Conservation (phyloP, 2,329 filamentous ascomycete species). For the Ophiocordyceps camponoti-floridani region DNA sequence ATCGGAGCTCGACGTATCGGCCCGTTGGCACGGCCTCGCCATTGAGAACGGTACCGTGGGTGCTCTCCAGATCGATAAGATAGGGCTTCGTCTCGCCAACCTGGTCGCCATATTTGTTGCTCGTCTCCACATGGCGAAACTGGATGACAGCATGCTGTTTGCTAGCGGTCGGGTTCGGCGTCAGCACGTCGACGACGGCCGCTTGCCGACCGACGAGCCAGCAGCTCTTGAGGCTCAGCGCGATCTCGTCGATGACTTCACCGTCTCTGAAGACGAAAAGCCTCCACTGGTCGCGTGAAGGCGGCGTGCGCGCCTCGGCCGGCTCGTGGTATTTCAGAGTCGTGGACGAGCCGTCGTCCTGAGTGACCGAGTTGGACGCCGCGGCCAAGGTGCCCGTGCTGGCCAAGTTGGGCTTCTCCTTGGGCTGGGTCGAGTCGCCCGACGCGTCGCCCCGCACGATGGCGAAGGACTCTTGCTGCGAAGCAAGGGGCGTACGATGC, state of each 20-base stretch:
- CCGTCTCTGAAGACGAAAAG: conserved; percentile 82
- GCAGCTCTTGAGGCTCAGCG: conserved; percentile 59
- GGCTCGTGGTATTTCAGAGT: conserved; percentile 95
- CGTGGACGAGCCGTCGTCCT: conserved; percentile 56
- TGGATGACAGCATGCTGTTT: conserved; percentile 94
- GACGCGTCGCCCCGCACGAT: conserved; percentile 24
- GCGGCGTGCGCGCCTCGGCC: conserved; percentile 74
- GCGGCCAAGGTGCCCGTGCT: conserved; percentile 70
- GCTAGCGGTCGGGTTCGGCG: conserved; percentile 83
- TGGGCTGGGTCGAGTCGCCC: conserved; percentile 32
- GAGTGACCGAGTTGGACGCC: conserved; percentile 60
- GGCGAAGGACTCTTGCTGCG: conserved; percentile 42
- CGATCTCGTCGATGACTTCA: conserved; percentile 66
- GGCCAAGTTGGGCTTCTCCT: conserved; percentile 78
- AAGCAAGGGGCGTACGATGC: conserved; percentile 33
- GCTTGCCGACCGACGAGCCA: conserved; percentile 79
- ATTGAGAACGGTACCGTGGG: conserved; percentile 78
- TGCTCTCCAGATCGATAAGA: conserved; percentile 81
- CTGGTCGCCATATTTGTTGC: conserved; percentile 75
- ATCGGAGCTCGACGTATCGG: conserved; percentile 69
- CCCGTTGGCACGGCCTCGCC: conserved; percentile 53
- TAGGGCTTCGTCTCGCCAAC: conserved; percentile 70
- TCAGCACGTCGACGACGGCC: conserved; percentile 61
- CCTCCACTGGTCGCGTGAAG: conserved; percentile 64
- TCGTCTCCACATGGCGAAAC: conserved; percentile 70